Base-by-base conservation (phyloP, 2,329 filamentous ascomycete species). In the Tolypocladium tundrense region DNA sequence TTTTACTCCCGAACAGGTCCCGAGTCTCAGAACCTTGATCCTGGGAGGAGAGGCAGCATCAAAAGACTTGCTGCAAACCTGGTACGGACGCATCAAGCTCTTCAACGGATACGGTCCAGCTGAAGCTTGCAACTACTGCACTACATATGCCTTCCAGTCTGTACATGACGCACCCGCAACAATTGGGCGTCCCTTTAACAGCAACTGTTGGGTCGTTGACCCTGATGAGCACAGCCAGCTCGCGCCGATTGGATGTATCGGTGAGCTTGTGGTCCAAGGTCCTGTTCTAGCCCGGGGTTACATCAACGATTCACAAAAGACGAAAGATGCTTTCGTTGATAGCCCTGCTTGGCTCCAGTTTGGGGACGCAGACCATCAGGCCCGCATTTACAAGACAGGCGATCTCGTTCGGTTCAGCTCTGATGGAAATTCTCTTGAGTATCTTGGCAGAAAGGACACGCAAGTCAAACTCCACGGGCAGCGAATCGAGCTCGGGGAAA, bases 201-300 rank as follows among this genome's bases (percentile, higher is more conserved):
- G 58, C 16, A 54, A 54, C 2, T 55, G 56, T 21, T 67, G 64
- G 64, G 56, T 67, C 11, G 63, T 64, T 35, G 60, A 65, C 2
- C 51, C 60, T 1, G 56, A 59, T 11, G 39, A 67, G 14, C 51
- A 57, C 33, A 54, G 60, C 16, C 54, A 57, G 24, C 58, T 67
- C 2, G 43, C 57, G 1, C 65, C 64, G 1, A 53, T 64, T 8
- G 65, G 65, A 0, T 61, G 59, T 37, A 50, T 57, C 10, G 65
- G 65, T 7, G 65, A 67, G 51, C 51, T 67, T 5, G 48, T 66
- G 0, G 57, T 67, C 13, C 59, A 64, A 54, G 61, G 63, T 1
- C 78, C 78, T 2, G 45, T 59, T 16, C 40, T 83, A 13, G 78
- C 75, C 33, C 68, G 74, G 27, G 77, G 78, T 37, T 83, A 83